Evolutionary conservation across 306 rosid species (phyloP), one percentile per base, ranked within the genome.

Genomic region (Coriaria nepalensis): DNA sequence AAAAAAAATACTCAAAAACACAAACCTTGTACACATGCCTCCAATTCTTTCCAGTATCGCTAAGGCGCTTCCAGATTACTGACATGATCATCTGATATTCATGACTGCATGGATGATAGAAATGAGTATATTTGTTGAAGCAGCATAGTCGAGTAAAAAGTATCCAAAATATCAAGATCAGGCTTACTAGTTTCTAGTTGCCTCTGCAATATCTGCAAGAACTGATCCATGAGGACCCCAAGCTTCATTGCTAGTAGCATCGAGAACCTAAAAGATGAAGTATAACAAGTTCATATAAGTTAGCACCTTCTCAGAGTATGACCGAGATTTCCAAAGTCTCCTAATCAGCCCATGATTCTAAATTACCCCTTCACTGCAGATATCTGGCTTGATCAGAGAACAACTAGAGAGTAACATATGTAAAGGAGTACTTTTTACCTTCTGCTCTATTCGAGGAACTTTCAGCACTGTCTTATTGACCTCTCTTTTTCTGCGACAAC

Each of bases 211-310:
- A 62, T 92, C 96, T 9, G 96, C 81, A 64, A 92, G 98, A 68
- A 85, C 78, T 37, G 87, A 58, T 71, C 98, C 98, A 77, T 92
- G 98, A 61, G 98, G 98, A 60, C 98, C 98, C 98, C 98, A 92
- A 33, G 98, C 90, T 63, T 92, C 98, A 69, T 92, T 92, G 84
- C 96, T 92, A 48, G 98, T 92, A 68, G 98, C 64, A 82, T 92
- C 98, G 59, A 92, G 98, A 77, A 92, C 87, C 98, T 92, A 64
- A 37, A 53, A 33, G 51, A 66, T 41, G 33, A 47, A 46, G 35
- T 38, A 45, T 5, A 48, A 48, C 33, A 37, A 8, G 5, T 35
- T 57, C 13, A 5, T 40, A 13, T 38, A 5, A 11, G 15, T 33
- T 12, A 37, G 33, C 32, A 38, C 12, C 37, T 32, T 20, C 29